Evolutionary conservation across 139 green algal species (phyloP), one percentile per base, ranked within the genome.

Genomic region (Mychonastes homosphaera): DNA sequence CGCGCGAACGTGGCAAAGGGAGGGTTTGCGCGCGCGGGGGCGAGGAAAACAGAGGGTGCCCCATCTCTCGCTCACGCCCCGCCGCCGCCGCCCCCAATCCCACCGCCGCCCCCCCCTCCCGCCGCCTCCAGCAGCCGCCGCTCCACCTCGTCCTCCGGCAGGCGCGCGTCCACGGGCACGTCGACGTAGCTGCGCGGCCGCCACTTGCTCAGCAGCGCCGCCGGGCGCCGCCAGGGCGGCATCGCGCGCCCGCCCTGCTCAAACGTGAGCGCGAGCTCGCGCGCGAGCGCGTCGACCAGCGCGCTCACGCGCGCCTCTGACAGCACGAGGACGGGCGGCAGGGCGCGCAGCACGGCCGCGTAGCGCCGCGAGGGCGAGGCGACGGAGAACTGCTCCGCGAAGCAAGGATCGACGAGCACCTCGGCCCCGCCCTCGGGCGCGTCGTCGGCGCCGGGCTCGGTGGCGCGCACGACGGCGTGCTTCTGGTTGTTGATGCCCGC

Each of bases 361-460:
- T 58, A 58, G 47, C 58, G 56, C 47, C 26, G 44, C 9, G n/a
- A 15, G 7, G 44, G 18, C 8, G 8, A 9, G n/a, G 34, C 33
- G 24, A 58, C 50, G 15, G 40, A 18, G 33, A 65, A 65, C 47
- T 50, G 46, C 13, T 58, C 58, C 24, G 34, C 29, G 58, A 65
- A 65, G 47, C 23, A 28, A 6, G 58, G 58, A 28, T 65, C 58
- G 16, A 64, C 48, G 16, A 65, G 9, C 4, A 65, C n/a, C n/a
- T n/a, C n/a, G n/a, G n/a, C n/a, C n/a, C 19, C 6, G 34, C 18
- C 5, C 43, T 32, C 26, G 13, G 23, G 23, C 35, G 47, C 36
- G 16, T 40, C 46, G 35, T 19, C 56, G 32, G 26, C 24, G 18
- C 8, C 58, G 24, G 58, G 58, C 50, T 65, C 47, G 19, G 30